Conservation (phyloP, 805 yeast species). For the Hanseniaspora hatyaiensis region DNA sequence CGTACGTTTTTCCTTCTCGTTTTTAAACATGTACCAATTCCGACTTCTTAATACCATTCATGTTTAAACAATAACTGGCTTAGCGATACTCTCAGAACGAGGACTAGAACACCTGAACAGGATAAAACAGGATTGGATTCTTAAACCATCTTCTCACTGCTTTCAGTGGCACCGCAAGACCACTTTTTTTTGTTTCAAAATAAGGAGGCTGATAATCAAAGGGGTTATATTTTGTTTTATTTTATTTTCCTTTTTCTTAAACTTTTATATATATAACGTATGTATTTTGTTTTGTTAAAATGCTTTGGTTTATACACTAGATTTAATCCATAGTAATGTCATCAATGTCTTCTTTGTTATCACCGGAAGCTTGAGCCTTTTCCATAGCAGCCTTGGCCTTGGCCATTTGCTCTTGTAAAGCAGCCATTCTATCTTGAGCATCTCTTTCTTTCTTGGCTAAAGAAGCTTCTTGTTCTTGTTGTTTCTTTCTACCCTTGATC, state of each 20-base stretch:
- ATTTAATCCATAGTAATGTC: constrained; percentile 32
- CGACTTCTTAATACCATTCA: too few species aligned
- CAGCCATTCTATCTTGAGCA: constrained; percentile 76
- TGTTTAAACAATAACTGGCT: too few species aligned
- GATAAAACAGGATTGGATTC: too few species aligned
- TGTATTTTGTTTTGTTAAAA: too few species aligned
- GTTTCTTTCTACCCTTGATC: constrained; percentile 86
- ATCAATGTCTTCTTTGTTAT: constrained; percentile 31
- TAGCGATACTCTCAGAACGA: too few species aligned
- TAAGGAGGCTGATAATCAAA: background rate
- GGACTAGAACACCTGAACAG: too few species aligned
- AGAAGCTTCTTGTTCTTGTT: constrained; percentile 89
- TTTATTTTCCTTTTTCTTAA: background rate
- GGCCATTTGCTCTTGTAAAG: constrained; percentile 62
- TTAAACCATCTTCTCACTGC: too few species aligned
- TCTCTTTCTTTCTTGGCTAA: constrained; percentile 76
- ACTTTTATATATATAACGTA: too few species aligned
- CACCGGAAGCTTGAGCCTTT: constrained; percentile 24
- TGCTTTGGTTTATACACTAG: constrained; percentile 13
- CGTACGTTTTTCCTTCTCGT: too few species aligned
- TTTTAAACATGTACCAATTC: too few species aligned
- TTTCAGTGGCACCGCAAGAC: too few species aligned
- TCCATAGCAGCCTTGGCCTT: constrained; percentile 35
- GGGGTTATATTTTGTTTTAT: background rate
- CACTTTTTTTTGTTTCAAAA: background rate